Percentiles rank a stretch among this genome's conserved stretches.
These are phyloP conservation scores for Carex myosuroides DNA, from an alignment of 176 grass and related monocot species.

Conservation along the genomic window DNA sequence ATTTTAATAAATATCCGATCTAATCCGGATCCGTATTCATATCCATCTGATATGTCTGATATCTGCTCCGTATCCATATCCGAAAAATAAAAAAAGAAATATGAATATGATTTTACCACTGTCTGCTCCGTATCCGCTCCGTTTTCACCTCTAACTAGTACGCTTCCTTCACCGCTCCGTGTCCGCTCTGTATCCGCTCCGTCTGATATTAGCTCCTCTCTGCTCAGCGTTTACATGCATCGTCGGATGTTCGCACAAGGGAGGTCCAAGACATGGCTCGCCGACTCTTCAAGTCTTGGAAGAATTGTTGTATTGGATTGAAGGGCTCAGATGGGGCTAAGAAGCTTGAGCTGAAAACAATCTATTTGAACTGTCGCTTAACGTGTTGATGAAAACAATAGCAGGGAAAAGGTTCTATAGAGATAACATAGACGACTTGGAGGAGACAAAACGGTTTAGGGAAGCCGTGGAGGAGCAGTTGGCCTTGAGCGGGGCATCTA, in stretches of 20 bases:
- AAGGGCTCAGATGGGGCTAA: no score
- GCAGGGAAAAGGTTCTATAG: background rate
- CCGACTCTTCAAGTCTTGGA: slow-evolving; percentile 9
- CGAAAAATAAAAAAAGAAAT: no score
- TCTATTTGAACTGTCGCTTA: background rate
- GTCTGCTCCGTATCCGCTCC: no score
- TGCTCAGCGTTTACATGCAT: background rate
- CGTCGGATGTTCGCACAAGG: background rate
- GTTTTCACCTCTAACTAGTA: no score
- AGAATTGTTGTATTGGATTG: background rate
- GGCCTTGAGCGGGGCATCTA: background rate
- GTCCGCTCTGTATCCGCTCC: no score
- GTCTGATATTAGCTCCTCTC: background rate
- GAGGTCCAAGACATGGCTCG: slow-evolving; percentile 5
- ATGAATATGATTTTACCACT: no score
- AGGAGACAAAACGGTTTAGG: background rate
- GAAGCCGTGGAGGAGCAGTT: slow-evolving; percentile 1
- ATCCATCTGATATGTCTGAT: no score
- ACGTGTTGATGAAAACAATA: background rate
- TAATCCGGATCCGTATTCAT: no score
- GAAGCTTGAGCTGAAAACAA: slow-evolving; percentile 15
- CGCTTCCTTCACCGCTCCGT: no score
- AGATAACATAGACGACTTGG: background rate
- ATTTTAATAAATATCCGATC: no score
- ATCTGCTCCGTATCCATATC: no score